Conservation (phyloP, 192 early-diverging fungal species). For the Glomus cerebriforme region DNA sequence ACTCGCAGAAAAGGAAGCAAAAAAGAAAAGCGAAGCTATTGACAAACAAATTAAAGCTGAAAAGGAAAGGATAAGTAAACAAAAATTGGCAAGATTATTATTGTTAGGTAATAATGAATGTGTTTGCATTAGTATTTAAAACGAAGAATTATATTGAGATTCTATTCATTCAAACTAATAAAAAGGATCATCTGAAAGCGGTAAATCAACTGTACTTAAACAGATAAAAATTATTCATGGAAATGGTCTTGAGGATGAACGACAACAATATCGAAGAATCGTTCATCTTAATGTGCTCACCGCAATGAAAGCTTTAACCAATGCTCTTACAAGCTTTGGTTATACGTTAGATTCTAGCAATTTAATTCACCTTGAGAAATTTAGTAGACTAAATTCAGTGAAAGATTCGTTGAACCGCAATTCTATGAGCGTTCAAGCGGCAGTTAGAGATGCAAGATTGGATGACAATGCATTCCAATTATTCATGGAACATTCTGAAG, state of each 20-base stretch:
- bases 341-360: conserved; percentile 40
- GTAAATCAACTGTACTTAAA: conserved; percentile 59
- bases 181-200: conserved; percentile 63
- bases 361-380: conserved; percentile 35
- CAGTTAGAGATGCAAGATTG: conserved; percentile 38
- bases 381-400: conserved; percentile 24
- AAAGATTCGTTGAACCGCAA: conserved; percentile 42
- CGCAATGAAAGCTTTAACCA: conserved; percentile 43
- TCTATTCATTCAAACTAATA: neutral
- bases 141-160: neutral
- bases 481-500: conserved; percentile 41
- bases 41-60: conserved; percentile 49
- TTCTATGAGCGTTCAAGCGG: conserved; percentile 37
- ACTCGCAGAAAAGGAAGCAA: conserved; percentile 40
- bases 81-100: conserved; percentile 44
- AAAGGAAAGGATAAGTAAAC: conserved; percentile 39
- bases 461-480: conserved; percentile 40
- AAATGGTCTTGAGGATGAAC: conserved; percentile 43
- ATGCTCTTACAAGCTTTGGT: conserved; percentile 34
- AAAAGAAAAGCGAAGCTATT: conserved; percentile 53
- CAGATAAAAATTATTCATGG: conserved; percentile 45
- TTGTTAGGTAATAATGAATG: conserved; percentile 39
- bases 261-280: conserved; percentile 42
- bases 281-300: conserved; percentile 49
- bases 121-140: neutral